Evolutionary conservation across 208 protist genomes (phyloP).

Genomic region (Leishmania mexicana): DNA sequence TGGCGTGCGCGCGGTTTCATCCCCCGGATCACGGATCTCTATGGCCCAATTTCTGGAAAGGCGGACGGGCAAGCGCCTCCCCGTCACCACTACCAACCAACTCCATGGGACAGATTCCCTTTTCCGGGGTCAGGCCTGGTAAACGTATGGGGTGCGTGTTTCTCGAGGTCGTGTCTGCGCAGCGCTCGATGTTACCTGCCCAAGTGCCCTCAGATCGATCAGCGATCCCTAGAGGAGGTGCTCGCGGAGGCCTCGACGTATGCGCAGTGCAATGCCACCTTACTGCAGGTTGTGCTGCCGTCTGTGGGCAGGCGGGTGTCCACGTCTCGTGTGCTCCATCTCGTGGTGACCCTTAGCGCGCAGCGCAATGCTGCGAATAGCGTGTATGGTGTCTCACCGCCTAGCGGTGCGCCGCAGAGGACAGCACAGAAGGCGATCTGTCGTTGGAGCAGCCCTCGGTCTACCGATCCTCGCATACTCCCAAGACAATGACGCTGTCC

Average conservation of each 20-base stretch:
- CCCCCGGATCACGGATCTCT: conserved; percentile 35
- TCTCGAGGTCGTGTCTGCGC: conserved; percentile 46
- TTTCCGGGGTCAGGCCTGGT: conserved; percentile 29
- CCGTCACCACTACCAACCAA: not conserved
- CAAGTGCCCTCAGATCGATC: conserved; percentile 34
- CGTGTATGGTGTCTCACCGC: conserved; percentile 21
- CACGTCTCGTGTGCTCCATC: conserved; percentile 18
- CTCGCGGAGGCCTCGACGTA: conserved; percentile 28
- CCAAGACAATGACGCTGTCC: not conserved
- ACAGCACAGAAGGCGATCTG: not conserved
- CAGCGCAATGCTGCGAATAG: conserved; percentile 11
- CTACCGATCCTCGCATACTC: not conserved
- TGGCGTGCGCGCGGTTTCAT: conserved; percentile 58
- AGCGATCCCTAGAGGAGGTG: conserved; percentile 25
- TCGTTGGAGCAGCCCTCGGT: not conserved
- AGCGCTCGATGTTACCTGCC: conserved; percentile 25
- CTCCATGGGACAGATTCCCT: conserved; percentile 40
- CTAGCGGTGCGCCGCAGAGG: not conserved
- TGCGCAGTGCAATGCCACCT: conserved; percentile 29
- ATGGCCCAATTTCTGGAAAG: conserved; percentile 30
- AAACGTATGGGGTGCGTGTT: conserved; percentile 36
- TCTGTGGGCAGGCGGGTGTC: conserved; percentile 16
- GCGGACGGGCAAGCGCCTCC: conserved; percentile 37
- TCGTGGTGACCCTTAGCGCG: conserved; percentile 5
- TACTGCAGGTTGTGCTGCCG: conserved; percentile 40